Percentiles rank a stretch among this genome's conserved stretches.
These are phyloP conservation scores for Aspergillus chevalieri DNA, from an alignment of 2,329 filamentous ascomycete species.

Conservation along the genomic window DNA sequence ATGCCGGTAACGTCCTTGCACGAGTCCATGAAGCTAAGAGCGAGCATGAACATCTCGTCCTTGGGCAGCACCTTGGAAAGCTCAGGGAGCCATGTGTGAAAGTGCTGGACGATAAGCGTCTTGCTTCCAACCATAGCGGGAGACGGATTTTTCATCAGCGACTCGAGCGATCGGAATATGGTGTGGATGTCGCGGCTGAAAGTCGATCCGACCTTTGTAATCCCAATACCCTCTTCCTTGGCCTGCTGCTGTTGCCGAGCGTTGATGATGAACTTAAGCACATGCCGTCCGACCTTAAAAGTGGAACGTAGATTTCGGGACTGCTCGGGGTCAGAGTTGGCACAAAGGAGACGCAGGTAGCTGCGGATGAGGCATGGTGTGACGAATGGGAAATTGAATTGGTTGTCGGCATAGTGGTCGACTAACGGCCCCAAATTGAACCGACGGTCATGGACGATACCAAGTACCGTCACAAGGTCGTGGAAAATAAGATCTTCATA, in stretches of 20 bases:
- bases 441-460: constrained; percentile 87
- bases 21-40: constrained; percentile 89
- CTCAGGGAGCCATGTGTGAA: constrained; percentile 96
- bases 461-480: constrained; percentile 78
- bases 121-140: constrained; percentile 88
- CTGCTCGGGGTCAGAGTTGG: constrained; percentile 73
- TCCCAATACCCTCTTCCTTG: constrained; percentile 84
- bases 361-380: constrained; percentile 82
- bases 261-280: constrained; percentile 91
- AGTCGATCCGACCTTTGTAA: constrained; percentile 62
- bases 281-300: constrained; percentile 88
- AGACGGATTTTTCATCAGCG: constrained; percentile 79
- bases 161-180: constrained; percentile 85
- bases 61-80: constrained; percentile 68
- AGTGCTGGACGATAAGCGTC: constrained; percentile 90
- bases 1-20: constrained; percentile 84
- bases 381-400: constrained; percentile 89
- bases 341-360: constrained; percentile 74
- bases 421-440: constrained; percentile 89
- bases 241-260: constrained; percentile 76
- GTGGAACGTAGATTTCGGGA: constrained; percentile 81
- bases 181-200: constrained; percentile 79
- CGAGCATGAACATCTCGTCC: constrained; percentile 83
- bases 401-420: constrained; percentile 79
- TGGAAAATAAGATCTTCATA: constrained; percentile 91